Conservation (phyloP, 148 eudicot genomes). For the Nyssa sinensis region DNA sequence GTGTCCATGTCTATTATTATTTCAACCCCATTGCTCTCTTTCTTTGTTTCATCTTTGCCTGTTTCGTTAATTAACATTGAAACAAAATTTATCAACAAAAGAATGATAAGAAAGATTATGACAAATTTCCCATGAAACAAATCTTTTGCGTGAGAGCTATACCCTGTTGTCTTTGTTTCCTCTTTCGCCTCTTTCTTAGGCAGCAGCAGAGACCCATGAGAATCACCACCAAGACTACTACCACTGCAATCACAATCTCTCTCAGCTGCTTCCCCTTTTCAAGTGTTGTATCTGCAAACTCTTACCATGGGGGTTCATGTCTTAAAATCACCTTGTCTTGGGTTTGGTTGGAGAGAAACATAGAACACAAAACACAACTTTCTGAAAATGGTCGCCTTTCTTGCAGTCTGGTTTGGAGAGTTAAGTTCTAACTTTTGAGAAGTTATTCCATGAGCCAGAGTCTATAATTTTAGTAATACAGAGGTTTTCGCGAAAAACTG, state of each 20-base stretch:
- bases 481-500: too few relatives aligned
- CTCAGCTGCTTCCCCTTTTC: neutral
- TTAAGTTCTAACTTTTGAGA: too few relatives aligned
- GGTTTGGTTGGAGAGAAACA: too few relatives aligned
- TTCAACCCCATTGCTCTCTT: neutral
- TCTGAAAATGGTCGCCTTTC: too few relatives aligned
- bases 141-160: neutral
- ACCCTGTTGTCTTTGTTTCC: neutral
- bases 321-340: too few relatives aligned
- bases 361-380: too few relatives aligned
- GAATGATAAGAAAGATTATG: neutral
- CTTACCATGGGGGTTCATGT: too few relatives aligned
- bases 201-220: neutral
- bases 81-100: neutral
- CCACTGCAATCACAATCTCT: neutral
- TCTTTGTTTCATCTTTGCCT: neutral
- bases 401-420: too few relatives aligned
- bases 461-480: too few relatives aligned
- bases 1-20: neutral
- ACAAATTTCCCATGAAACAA: neutral
- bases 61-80: neutral
- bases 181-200: neutral
- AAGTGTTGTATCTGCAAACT: too few relatives aligned
- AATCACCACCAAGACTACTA: neutral
- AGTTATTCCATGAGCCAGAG: too few relatives aligned